Evolutionary conservation across 352 stramenopile genomes (phyloP).

Genomic region (Phytophthora colocasiae): DNA sequence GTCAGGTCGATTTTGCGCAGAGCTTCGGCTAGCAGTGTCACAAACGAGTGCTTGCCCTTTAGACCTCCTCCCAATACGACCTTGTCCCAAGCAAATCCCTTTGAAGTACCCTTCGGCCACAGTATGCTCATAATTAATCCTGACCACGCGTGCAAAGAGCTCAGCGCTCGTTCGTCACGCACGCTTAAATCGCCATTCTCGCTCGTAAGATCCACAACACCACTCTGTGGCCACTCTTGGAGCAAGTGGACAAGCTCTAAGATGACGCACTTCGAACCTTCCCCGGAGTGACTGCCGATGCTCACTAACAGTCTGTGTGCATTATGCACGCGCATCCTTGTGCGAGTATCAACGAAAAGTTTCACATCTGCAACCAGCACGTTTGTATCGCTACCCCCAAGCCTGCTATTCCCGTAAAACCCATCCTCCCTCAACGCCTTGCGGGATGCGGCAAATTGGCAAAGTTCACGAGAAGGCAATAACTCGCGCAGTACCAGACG

Average conservation of each 20-base stretch:
- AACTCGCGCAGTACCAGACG: constrained; percentile 70
- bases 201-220: constrained; percentile 4
- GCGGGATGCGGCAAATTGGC: constrained; percentile 61
- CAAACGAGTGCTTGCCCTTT: constrained; percentile 80
- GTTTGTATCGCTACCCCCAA: constrained; percentile 39
- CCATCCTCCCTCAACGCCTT: constrained; percentile 64
- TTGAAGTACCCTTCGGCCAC: constrained; percentile 81
- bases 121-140: constrained; percentile 89
- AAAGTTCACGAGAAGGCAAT: constrained; percentile 77
- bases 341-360: constrained; percentile 50
- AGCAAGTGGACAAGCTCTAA: constrained; percentile 76
- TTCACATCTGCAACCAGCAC: constrained; percentile 43
- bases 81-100: constrained; percentile 85
- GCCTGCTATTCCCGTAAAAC: constrained; percentile 46
- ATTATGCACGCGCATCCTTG: constrained; percentile 65
- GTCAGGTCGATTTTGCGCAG: constrained; percentile 80
- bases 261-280: constrained; percentile 82
- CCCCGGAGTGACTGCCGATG: constrained; percentile 73
- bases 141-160: constrained; percentile 83
- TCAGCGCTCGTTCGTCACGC: constrained; percentile 74
- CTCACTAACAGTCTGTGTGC: constrained; percentile 72
- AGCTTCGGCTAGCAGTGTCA: constrained; percentile 77
- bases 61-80: constrained; percentile 71
- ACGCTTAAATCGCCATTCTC: constrained; percentile 47
- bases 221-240: constrained; percentile 60